Evolutionary conservation across 1,284 basidiomycete genomes (phyloP), one percentile per base, ranked within the genome.

Genomic region (Trametes polyzona): DNA sequence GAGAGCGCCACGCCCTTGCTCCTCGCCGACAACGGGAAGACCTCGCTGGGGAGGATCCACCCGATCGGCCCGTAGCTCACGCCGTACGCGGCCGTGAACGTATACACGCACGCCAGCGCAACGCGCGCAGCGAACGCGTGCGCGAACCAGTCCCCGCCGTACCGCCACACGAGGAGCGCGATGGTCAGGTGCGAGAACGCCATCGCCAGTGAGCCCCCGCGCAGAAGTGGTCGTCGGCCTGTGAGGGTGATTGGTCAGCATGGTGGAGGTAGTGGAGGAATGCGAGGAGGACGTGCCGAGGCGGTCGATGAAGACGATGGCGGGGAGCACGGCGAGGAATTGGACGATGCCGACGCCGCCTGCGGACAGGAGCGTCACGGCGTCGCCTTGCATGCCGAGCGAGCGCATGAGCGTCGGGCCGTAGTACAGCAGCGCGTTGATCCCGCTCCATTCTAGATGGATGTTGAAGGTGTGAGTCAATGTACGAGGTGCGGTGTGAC

Each of bases 11-110:
- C 92, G 59, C 93, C 94, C 69, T 88, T 87, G 61, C 92, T 87
- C 67, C 93, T 81, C 72, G 95, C 84, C 8, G 91, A 90, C n/a
- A 93, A 77, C 5, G 94, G 89, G 73, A 95, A 95, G 21, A 96
- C 87, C 73, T 93, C 92, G 62, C 83, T 86, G 0, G 90, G 87
- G 1, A 93, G 78, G 1, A 93, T 83, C 92, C 93, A 96, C 11
- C 87, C 90, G 62, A 93, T 84, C 1, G 94, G 94, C 1, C 93
- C 93, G 69, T 92, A 88, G 35, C 90, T 92, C 40, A 87, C 74
- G 2, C 93, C 92, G 69, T 94, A 96, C 24, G 88, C 87, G 54
- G 84, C 85, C 26, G 92, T 94, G 75, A 93, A 95, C 10, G 81
- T 67, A 70, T 92, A 93, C 42, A 91, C 82, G 51, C 81, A 90